Conservation (phyloP, 495 filamentous ascomycete genomes). For the Neurospora terricola region DNA sequence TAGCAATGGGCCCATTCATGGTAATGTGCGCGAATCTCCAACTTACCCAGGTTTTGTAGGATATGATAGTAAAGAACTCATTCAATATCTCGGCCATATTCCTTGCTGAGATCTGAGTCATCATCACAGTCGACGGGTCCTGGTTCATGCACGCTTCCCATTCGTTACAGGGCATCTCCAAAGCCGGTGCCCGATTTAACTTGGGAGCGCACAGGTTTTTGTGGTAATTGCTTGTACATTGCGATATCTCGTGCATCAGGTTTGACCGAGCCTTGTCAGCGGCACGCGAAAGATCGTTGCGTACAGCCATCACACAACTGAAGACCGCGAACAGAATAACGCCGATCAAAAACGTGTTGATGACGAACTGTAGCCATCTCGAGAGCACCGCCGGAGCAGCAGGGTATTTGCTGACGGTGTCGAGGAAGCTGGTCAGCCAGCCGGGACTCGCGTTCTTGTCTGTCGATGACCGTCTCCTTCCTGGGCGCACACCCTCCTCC, state of each 20-base stretch:
- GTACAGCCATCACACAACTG: conserved; percentile 58
- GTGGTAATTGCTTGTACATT: conserved; percentile 57
- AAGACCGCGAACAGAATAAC: conserved; percentile 62
- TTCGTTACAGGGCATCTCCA: conserved; percentile 59
- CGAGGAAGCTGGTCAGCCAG: conserved; percentile 48
- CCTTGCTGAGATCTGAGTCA: conserved; percentile 30
- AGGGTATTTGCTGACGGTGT: conserved; percentile 66
- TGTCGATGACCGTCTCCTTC: conserved; percentile 21
- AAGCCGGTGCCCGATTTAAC: conserved; percentile 54
- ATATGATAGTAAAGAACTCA: conserved; percentile 35
- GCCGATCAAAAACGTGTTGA: conserved; percentile 65
- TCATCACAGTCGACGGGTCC: conserved; percentile 30
- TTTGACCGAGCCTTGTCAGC: conserved; percentile 51
- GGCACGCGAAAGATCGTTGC: conserved; percentile 62
- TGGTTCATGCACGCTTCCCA: conserved; percentile 84
- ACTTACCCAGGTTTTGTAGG: conserved; percentile 56
- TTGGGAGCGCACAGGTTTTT: conserved; percentile 60
- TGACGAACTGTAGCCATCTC: conserved; percentile 69
- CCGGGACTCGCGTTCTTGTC: conserved; percentile 11
- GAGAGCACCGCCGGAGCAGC: conserved; percentile 79
- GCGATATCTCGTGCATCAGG: conserved; percentile 60
- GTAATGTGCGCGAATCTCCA: conserved; percentile 25
- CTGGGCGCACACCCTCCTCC: conserved; percentile 10
- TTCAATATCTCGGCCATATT: conserved; percentile 38
- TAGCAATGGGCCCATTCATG: conserved; percentile 6